Evolutionary conservation across 2,329 filamentous ascomycete species (phyloP).

Genomic region (Ilyonectria destructans): DNA sequence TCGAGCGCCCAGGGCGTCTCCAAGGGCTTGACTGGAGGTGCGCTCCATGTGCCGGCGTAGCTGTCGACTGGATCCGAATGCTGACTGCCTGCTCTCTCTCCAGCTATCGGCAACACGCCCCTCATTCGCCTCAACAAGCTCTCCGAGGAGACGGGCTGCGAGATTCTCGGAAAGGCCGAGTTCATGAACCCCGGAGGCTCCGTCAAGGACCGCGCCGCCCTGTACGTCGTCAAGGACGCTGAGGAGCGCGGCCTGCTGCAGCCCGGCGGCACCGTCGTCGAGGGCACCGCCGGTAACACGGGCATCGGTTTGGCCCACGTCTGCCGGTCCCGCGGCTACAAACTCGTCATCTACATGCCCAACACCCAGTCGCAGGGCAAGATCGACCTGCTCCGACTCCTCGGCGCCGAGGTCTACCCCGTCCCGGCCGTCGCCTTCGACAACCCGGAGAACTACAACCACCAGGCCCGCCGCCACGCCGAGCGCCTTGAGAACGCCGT

Average conservation of each 20-base stretch:
- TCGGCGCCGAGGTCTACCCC: constrained; percentile 96
- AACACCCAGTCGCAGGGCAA: constrained; percentile 99
- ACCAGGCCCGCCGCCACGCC: constrained; percentile 93
- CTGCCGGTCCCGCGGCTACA: constrained; percentile 92
- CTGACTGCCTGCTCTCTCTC: constrained; percentile 6
- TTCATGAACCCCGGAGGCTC: constrained; percentile 99
- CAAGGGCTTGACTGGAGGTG: constrained; percentile 83
- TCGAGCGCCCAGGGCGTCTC: constrained; percentile 86
- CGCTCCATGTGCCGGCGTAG: background rate
- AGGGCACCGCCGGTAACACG: constrained; percentile 98
- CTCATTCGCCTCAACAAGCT: constrained; percentile 91
- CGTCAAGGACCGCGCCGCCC: constrained; percentile 95
- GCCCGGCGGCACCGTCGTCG: constrained; percentile 93
- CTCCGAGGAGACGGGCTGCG: constrained; percentile 92
- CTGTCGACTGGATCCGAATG: background rate
- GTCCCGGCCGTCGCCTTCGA: constrained; percentile 97
- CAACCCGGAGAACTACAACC: constrained; percentile 97
- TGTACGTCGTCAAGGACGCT: constrained; percentile 94
- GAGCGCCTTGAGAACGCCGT: constrained; percentile 89
- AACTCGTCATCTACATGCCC: constrained; percentile 99
- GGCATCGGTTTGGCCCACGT: constrained; percentile 98
- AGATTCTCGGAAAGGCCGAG: constrained; percentile 95
- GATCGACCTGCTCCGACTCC: constrained; percentile 90
- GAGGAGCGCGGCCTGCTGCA: constrained; percentile 88
- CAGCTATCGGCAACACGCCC: constrained; percentile 97